phyloP scores from a whole-genome alignment of 352 stramenopile species.

The Pythium myriotylum region DNA sequence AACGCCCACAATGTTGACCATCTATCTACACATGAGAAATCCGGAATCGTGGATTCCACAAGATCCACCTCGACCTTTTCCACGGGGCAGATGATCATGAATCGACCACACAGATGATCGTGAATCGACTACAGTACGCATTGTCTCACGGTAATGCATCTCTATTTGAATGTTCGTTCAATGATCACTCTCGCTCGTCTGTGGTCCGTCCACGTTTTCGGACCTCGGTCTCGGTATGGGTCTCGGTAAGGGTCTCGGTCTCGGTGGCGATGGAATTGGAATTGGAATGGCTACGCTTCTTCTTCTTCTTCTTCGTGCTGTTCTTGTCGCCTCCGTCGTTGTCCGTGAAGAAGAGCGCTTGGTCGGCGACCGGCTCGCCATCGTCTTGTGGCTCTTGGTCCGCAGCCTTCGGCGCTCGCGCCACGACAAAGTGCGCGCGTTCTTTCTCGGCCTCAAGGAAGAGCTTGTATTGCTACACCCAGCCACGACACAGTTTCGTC shows the following conservation, averaged over 20 bases:
- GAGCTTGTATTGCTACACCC: constrained; percentile 44
- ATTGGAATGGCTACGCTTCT: background rate
- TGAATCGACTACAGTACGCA: no score
- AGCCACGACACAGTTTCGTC: constrained; percentile 10
- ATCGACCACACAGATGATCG: no score
- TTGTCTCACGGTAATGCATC: no score
- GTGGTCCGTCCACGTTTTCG: constrained; percentile 5
- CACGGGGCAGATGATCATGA: no score
- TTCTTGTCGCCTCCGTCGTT: constrained; percentile 41
- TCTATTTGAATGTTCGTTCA: no score
- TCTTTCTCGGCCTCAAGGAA: constrained; percentile 40
- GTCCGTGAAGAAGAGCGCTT: constrained; percentile 62
- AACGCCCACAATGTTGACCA: no score
- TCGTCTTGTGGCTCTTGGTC: constrained; percentile 12
- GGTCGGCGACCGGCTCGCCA: constrained; percentile 9
- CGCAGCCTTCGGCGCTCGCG: constrained; percentile 5
- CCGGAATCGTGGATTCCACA: no score
- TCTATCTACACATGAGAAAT: no score
- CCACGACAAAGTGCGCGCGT: constrained; percentile 24
- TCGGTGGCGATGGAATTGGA: background rate
- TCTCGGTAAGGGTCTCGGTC: no score
- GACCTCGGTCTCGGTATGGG: background rate
- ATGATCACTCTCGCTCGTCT: no score
- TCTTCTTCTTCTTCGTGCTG: constrained; percentile 1
- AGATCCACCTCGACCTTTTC: no score